phyloP scores from a whole-genome alignment of 176 grass and related monocot species.

The Eragrostis nindensis region DNA sequence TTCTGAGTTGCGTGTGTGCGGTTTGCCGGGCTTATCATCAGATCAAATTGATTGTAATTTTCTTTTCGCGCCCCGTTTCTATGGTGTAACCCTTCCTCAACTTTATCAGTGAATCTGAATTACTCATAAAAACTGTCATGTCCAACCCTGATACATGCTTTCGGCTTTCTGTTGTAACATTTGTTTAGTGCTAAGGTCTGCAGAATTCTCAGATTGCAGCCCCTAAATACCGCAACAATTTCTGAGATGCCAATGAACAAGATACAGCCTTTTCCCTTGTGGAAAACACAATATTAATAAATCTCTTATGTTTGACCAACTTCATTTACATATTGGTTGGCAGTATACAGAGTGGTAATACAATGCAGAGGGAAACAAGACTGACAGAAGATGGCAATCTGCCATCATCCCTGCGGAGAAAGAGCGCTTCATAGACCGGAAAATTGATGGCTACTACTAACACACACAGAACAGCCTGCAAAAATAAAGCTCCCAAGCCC shows the following conservation, averaged over 20 bases:
- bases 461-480: slow-evolving; percentile 58
- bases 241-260: slow-evolving; percentile 18
- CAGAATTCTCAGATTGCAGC: neutral
- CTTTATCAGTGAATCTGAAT: neutral
- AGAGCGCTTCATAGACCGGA: slow-evolving; percentile 65
- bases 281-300: neutral
- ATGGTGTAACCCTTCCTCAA: slow-evolving; percentile 32
- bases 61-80: neutral
- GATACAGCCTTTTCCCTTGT: neutral
- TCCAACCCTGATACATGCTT: neutral
- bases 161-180: neutral
- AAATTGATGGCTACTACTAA: slow-evolving; percentile 50
- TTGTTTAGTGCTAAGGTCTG: neutral
- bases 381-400: slow-evolving; percentile 51
- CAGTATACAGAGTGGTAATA: slow-evolving; percentile 44
- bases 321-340: slow-evolving; percentile 16
- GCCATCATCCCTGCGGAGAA: slow-evolving; percentile 65
- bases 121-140: neutral
- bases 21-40: neutral
- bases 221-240: neutral
- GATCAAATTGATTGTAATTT: slow-evolving; percentile 35
- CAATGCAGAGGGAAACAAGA: slow-evolving; percentile 48
- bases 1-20: slow-evolving; percentile 10
- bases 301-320: neutral
- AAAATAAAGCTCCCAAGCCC: slow-evolving; percentile 38